phyloP scores from a whole-genome alignment of 1,139 yeast species.

The Geotrichum australiense region DNA sequence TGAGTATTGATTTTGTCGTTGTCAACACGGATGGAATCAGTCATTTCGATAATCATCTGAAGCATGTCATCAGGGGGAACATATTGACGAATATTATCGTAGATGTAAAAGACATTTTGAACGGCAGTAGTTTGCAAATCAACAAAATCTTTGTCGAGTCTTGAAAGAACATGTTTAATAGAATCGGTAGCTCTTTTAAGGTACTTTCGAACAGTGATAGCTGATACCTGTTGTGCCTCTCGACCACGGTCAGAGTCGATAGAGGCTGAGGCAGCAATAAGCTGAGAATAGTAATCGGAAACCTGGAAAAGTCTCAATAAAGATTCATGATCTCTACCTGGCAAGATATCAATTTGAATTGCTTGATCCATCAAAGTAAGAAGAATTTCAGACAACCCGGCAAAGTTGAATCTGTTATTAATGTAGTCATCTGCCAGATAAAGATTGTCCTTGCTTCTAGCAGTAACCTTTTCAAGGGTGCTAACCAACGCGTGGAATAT shows the following conservation, averaged over 20 bases:
- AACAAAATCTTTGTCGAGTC: conserved; percentile 22
- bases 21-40: conserved; percentile 26
- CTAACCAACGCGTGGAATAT: conserved; percentile 28
- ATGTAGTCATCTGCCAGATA: conserved; percentile 28
- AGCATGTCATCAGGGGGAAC: conserved; percentile 28
- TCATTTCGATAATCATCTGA: conserved; percentile 27
- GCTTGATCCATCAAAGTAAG: conserved; percentile 22
- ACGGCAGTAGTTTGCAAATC: conserved; percentile 25
- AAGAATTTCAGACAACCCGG: conserved; percentile 26
- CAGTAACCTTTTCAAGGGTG: conserved; percentile 28
- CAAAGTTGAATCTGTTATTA: conserved; percentile 26
- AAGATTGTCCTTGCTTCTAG: conserved; percentile 23
- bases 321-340: conserved; percentile 22
- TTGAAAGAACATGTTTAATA: conserved; percentile 22
- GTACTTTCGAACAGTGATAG: conserved; percentile 20
- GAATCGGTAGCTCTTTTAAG: conserved; percentile 25
- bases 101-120: conserved; percentile 23
- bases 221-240: conserved; percentile 22
- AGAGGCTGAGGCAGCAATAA: conserved; percentile 28
- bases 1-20: conserved; percentile 45
- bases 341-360: conserved; percentile 20
- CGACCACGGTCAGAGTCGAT: conserved; percentile 27
- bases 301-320: conserved; percentile 25
- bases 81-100: conserved; percentile 22
- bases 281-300: conserved; percentile 26